These are phyloP conservation scores for Teratosphaeria zuluensis DNA, from an alignment of 2,329 filamentous ascomycete genomes.

Conservation along the genomic window DNA sequence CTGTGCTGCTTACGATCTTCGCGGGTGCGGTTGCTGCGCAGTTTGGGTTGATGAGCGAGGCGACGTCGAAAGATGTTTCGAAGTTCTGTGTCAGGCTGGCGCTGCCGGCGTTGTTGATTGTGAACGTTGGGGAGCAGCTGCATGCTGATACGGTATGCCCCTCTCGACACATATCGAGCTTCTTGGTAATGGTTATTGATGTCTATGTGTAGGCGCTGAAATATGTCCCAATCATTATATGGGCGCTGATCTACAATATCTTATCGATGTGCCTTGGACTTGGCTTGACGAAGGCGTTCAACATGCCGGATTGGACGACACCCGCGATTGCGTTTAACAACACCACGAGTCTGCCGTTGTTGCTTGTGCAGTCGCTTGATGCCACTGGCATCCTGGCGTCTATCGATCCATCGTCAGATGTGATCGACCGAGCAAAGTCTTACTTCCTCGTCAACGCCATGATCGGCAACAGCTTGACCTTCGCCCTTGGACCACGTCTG, in stretches of 20 bases:
- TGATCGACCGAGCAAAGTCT: constrained; percentile 51
- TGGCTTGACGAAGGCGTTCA: constrained; percentile 35
- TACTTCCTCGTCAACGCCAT: constrained; percentile 60
- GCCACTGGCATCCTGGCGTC: constrained; percentile 47
- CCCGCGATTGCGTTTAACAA: constrained; percentile 50
- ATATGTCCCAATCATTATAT: constrained; percentile 30
- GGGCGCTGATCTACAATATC: constrained; percentile 42
- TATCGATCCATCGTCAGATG: constrained; percentile 35
- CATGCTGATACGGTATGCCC: constrained; percentile 35
- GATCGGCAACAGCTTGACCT: constrained; percentile 52
- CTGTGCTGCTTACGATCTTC: constrained; percentile 44
- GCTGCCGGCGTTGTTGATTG: constrained; percentile 44
- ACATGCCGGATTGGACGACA: constrained; percentile 44
- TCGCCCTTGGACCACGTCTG: constrained; percentile 52
- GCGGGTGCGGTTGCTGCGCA: constrained; percentile 44
- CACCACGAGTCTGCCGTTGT: constrained; percentile 44
- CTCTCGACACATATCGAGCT: neutral
- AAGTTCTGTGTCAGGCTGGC: constrained; percentile 44
- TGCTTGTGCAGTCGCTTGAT: constrained; percentile 44
- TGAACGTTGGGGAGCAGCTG: constrained; percentile 44
- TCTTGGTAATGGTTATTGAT: constrained; percentile 1
- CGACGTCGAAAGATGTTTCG: constrained; percentile 43
- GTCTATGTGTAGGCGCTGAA: constrained; percentile 5
- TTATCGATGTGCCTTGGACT: constrained; percentile 41
- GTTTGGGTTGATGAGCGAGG: constrained; percentile 38